Base-by-base conservation (phyloP, 208 protist genomes). In the Acanthamoeba healyi region DNA sequence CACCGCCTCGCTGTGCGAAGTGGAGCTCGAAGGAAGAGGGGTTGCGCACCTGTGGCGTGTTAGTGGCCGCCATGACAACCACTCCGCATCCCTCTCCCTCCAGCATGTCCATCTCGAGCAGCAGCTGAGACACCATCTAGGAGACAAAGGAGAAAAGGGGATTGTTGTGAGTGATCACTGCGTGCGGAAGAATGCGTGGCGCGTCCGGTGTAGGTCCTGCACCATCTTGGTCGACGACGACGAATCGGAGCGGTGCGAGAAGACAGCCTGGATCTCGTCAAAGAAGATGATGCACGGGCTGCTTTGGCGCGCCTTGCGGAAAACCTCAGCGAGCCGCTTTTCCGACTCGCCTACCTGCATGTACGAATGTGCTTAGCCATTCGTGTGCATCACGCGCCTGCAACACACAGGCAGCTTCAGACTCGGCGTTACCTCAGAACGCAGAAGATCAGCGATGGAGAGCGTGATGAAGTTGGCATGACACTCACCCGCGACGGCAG, bases 241-340 rank as follows among this genome's bases (percentile, higher is more conserved):
- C 15, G 84, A 70, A 32, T 61, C 44, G 61, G 61, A 70, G n/a
- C 84, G 26, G 46, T 70, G 44, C 14, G 54, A 61, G 32, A 91
- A 91, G 4, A 91, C 42, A 38, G 84, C 84, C 42, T 91, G 84
- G 26, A 91, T 91, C 42, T 91, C 84, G 38, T 91, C 84, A 67
- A 91, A 91, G 54, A 91, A 91, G 49, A 91, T 17, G 38, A 91
- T 36, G 46, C 84, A 91, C 22, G 84, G 84, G 24, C 58, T 91
- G 84, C 58, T 91, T 26, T 61, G 36, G 0, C 56, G 29, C 14
- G 84, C 84, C 15, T 38, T 70, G 2, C 84, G 84, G 42, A 91
- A 91, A 15, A 91, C 42, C 32, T 91, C 84, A 26, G 84, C 84
- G 3, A 91, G 42, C 34, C n/a, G 19, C 58, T 91, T 91, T 32